These are phyloP conservation scores for Paraphaeosphaeria minitans DNA, from an alignment of 2,329 filamentous ascomycete species.

Conservation along the genomic window DNA sequence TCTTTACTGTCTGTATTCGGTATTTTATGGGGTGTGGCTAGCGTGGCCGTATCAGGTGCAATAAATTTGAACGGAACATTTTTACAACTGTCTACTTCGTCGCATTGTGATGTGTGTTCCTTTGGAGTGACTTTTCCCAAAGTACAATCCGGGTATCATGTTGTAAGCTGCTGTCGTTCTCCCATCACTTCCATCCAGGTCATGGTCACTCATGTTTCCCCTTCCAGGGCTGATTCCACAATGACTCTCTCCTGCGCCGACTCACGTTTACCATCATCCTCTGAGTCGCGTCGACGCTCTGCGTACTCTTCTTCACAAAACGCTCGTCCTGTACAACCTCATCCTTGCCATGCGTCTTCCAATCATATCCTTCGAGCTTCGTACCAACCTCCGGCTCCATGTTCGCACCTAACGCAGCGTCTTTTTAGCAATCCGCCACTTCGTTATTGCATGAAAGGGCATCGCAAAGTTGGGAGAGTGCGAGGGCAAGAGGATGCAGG, in stretches of 20 bases:
- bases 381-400: background rate
- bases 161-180: background rate
- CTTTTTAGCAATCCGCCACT: background rate
- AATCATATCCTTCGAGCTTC: background rate
- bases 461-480: background rate
- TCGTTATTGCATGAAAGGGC: background rate
- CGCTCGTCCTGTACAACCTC: constrained; percentile 17
- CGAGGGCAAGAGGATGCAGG: background rate
- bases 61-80: constrained; percentile 18
- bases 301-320: constrained; percentile 24
- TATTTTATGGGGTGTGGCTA: constrained; percentile 28
- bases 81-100: background rate
- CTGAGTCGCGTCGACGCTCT: constrained; percentile 22
- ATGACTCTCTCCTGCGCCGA: background rate
- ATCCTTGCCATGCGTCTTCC: background rate
- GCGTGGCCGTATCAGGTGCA: constrained; percentile 13
- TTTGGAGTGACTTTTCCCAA: background rate
- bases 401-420: background rate
- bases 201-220: background rate
- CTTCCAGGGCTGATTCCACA: background rate
- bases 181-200: background rate
- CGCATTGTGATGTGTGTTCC: background rate
- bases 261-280: background rate
- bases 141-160: constrained; percentile 2
- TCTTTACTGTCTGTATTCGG: constrained; percentile 42